Base-by-base conservation (phyloP, 1,284 basidiomycete species). In the Sporisorium scitamineum region DNA sequence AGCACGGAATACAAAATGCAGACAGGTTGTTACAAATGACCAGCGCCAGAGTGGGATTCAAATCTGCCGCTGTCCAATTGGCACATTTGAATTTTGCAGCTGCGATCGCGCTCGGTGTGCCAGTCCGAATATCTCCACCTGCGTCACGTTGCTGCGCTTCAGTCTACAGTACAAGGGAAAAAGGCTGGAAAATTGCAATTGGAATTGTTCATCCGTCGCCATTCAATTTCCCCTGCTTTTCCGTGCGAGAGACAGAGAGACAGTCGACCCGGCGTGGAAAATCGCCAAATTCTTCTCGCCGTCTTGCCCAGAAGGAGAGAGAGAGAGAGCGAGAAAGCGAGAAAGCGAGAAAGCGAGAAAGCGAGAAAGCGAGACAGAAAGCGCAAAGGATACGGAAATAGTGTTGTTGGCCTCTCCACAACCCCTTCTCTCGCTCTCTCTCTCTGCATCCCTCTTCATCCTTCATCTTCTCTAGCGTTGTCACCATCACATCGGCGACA, bases 61-160 rank as follows among this genome's bases (percentile, higher is more conserved):
- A 57, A 48, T 5, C 27, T 14, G 44, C 13, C n/a, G 41, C 44
- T 29, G 44, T 39, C 44, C 44, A 47, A 57, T 57, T 48, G 44
- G 18, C 22, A 24, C 20, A 37, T 57, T 47, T 29, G 41, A 32
- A 34, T 57, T 48, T 16, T 13, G 22, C 14, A 20, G 29, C 32
- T 22, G 24, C 52, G 52, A 53, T 37, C 54, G 41, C 39, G 29
- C n/a, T 14, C 18, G 26, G 39, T 31, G 26, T 39, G 45, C 26
- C 44, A 57, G 41, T 53, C 60, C 66, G 56, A 69, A 55, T 63
- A 68, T 34, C 65, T 69, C 60, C 66, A 69, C 50, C 48, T 59
- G 45, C 60, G 50, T 58, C 66, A 54, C 42, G 54, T n/a, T 51
- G 47, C 45, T 18, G 26, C 9, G 1, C 8, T 26, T n/a, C n/a